Conservation (phyloP, 176 grass and related monocot genomes). For the Triticum timopheevii region DNA sequence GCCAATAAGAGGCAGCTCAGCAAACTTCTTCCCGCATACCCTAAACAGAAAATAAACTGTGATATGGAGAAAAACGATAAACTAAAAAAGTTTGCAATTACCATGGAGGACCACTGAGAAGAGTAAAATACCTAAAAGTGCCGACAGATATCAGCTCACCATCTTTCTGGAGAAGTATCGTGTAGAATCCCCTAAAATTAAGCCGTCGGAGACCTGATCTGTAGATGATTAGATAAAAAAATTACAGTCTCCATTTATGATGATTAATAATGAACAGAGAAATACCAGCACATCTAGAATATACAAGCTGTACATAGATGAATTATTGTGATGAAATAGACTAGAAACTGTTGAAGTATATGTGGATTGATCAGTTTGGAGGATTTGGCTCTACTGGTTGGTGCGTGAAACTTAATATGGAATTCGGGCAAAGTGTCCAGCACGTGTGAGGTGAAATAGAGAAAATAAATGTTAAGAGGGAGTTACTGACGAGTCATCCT, state of each 20-base stretch:
- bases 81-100: slow-evolving; percentile 16
- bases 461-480: neutral
- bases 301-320: slow-evolving; percentile 5
- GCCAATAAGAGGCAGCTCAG: slow-evolving; percentile 70
- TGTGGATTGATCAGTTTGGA: neutral
- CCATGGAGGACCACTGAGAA: neutral
- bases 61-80: slow-evolving; percentile 22
- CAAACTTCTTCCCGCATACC: slow-evolving; percentile 64
- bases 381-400: neutral
- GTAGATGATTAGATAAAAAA: slow-evolving; percentile 32
- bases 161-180: slow-evolving; percentile 61
- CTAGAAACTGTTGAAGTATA: neutral
- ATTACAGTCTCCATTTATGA: neutral
- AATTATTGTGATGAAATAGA: neutral
- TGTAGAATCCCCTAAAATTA: slow-evolving; percentile 84
- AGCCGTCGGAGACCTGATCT: slow-evolving; percentile 64
- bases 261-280: slow-evolving; percentile 1
- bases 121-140: slow-evolving; percentile 64
- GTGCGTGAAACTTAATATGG: neutral
- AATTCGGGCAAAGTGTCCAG: slow-evolving; percentile 1
- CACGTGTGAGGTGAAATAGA: neutral
- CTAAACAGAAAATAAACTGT: slow-evolving; percentile 42
- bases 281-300: slow-evolving; percentile 4
- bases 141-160: slow-evolving; percentile 64
- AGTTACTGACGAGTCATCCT: slow-evolving; percentile 6